These are phyloP conservation scores for Neocallimastix lanati DNA, from an alignment of 192 early-diverging fungal species.

Conservation along the genomic window DNA sequence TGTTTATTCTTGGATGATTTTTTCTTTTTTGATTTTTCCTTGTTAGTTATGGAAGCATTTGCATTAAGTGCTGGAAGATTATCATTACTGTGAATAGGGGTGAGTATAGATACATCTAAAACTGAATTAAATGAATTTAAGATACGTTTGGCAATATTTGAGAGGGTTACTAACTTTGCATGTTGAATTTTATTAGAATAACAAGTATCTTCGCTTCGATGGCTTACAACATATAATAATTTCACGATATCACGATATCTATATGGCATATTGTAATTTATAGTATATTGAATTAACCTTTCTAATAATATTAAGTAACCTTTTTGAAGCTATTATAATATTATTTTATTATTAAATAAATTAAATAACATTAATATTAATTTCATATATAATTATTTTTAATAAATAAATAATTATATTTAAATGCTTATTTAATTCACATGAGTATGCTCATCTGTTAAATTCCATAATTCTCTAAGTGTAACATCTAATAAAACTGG, in stretches of 20 bases:
- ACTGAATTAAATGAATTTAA: neutral
- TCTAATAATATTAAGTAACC: neutral
- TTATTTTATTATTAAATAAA: no score
- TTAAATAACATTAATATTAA: no score
- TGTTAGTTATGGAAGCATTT: no score
- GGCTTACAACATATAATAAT: neutral
- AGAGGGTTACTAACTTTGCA: neutral
- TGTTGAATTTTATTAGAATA: neutral
- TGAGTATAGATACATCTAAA: neutral
- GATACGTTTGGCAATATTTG: neutral
- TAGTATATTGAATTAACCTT: neutral
- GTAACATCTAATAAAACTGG: constrained; percentile 71
- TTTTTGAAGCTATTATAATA: neutral
- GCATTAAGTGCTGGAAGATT: neutral
- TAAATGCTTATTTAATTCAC: no score
- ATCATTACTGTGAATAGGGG: neutral
- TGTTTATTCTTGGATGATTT: neutral
- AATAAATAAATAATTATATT: no score
- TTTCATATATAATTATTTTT: no score
- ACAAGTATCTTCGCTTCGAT: neutral
- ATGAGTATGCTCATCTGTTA: constrained; percentile 45
- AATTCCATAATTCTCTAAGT: constrained; percentile 58
- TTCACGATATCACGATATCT: neutral
- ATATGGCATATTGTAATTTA: neutral
- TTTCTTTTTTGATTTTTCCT: neutral